Evolutionary conservation across 108 stramenopile species (phyloP).

Genomic region (Licmophora abbreviata): DNA sequence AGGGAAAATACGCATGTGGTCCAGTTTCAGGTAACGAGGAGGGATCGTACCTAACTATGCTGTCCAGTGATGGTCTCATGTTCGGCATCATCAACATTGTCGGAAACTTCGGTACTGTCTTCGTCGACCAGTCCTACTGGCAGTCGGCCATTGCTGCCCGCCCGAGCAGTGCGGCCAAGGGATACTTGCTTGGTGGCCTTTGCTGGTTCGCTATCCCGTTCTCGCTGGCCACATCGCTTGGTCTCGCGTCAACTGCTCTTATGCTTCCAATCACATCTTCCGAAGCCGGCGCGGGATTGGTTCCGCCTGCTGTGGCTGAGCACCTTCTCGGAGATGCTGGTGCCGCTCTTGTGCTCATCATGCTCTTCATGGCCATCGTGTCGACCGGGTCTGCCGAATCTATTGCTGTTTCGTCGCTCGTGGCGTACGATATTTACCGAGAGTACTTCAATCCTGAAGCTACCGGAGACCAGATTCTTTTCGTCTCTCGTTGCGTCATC

Average conservation of each 20-base stretch:
- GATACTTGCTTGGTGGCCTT: conserved; percentile 91
- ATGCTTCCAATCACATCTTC: conserved; percentile 74
- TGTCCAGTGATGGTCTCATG: conserved; percentile 80
- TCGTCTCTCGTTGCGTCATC: conserved; percentile 67
- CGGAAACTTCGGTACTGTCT: conserved; percentile 94
- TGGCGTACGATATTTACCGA: conserved; percentile 89
- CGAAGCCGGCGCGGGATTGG: conserved; percentile 84
- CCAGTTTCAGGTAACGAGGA: conserved; percentile 70
- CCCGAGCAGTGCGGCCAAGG: conserved; percentile 68
- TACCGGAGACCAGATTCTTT: conserved; percentile 80
- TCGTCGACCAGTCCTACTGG: conserved; percentile 93
- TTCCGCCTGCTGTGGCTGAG: conserved; percentile 87
- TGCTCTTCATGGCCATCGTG: conserved; percentile 95
- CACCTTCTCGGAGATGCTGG: conserved; percentile 76
- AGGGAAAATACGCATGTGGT: conserved; percentile 57
- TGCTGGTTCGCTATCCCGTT: conserved; percentile 91
- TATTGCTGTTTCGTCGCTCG: conserved; percentile 86
- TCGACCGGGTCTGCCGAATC: conserved; percentile 88
- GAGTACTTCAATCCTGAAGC: conserved; percentile 87
- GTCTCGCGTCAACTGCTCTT: conserved; percentile 79
- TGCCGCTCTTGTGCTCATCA: conserved; percentile 67
- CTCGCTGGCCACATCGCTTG: conserved; percentile 88
- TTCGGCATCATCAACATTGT: conserved; percentile 93
- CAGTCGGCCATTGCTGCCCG: conserved; percentile 90
- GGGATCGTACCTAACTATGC: conserved; percentile 90